Evolutionary conservation across 2,329 filamentous ascomycete species (phyloP).

Genomic region (Cryphonectria parasitica): DNA sequence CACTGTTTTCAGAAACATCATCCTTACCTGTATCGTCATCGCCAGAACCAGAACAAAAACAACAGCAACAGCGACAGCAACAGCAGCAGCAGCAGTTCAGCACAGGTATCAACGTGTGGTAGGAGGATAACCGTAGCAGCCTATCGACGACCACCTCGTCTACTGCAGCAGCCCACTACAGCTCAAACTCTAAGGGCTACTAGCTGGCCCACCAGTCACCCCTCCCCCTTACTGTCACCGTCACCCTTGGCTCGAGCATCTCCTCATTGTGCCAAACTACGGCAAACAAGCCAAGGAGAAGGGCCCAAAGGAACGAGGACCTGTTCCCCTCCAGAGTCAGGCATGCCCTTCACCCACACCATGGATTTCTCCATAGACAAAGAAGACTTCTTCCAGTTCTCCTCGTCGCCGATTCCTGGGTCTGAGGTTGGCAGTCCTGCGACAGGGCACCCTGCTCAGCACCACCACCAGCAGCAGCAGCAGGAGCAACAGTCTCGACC

Average conservation of each 20-base stretch:
- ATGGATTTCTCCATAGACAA: conserved; percentile 29
- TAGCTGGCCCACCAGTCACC: not conserved
- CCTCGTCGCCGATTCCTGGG: conserved; percentile 14
- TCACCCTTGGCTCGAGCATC: conserved; percentile 1
- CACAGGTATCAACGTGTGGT: not conserved
- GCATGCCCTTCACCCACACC: conserved; percentile 19
- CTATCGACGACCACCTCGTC: not conserved
- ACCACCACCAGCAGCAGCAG: not conserved
- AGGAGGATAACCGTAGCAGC: not conserved
- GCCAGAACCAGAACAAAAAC: not conserved
- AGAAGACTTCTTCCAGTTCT: conserved; percentile 28
- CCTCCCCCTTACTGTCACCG: too few species aligned
- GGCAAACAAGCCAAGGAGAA: not conserved
- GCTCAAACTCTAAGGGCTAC: conserved; percentile 8
- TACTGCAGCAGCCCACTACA: not conserved
- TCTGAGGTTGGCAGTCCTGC: conserved; percentile 3
- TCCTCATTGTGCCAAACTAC: not conserved
- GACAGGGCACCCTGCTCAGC: not conserved
- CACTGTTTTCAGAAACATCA: conserved; percentile 6
- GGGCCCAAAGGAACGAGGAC: conserved; percentile 10
- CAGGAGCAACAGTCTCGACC: conserved; percentile 8
- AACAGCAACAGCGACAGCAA: not conserved
- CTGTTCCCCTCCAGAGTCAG: conserved; percentile 11
- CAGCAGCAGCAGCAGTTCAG: not conserved
- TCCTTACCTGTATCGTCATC: not conserved